phyloP scores from a whole-genome alignment of 148 eudicot species.

The Agrostemma githago region DNA sequence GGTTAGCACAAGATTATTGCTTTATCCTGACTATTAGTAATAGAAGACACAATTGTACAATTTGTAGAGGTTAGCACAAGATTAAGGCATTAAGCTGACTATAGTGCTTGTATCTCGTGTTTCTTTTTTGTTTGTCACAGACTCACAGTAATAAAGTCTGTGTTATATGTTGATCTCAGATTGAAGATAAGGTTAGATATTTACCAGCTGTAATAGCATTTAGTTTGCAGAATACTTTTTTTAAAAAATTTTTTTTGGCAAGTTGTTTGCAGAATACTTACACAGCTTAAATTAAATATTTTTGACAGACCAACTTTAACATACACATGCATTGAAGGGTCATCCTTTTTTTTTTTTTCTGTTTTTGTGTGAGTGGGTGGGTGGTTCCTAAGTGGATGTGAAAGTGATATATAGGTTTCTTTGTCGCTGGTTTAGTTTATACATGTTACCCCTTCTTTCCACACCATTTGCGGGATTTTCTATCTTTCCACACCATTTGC shows the following conservation, averaged over 20 bases:
- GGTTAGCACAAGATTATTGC: no score
- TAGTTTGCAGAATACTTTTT: not conserved
- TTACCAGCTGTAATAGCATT: not conserved
- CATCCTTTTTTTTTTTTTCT: not conserved
- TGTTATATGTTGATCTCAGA: not conserved
- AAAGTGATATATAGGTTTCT: slow-evolving; percentile 2
- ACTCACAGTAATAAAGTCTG: not conserved
- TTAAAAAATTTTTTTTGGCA: no score
- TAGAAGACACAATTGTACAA: not conserved
- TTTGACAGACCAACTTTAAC: not conserved
- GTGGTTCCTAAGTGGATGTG: not conserved
- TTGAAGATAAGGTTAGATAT: not conserved
- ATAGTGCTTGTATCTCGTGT: not conserved
- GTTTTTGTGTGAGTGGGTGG: not conserved
- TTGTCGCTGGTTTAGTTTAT: not conserved
- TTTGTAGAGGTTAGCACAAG: not conserved
- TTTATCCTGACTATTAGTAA: not conserved
- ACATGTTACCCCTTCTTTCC: not conserved
- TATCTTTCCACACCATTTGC: not conserved
- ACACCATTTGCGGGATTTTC: not conserved
- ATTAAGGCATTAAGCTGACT: not conserved
- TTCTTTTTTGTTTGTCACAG: not conserved
- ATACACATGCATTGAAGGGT: not conserved
- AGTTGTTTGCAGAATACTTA: no score
- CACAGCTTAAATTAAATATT: not conserved